Base-by-base conservation (phyloP, 2,329 filamentous ascomycete genomes). In the Fusarium foetens region DNA sequence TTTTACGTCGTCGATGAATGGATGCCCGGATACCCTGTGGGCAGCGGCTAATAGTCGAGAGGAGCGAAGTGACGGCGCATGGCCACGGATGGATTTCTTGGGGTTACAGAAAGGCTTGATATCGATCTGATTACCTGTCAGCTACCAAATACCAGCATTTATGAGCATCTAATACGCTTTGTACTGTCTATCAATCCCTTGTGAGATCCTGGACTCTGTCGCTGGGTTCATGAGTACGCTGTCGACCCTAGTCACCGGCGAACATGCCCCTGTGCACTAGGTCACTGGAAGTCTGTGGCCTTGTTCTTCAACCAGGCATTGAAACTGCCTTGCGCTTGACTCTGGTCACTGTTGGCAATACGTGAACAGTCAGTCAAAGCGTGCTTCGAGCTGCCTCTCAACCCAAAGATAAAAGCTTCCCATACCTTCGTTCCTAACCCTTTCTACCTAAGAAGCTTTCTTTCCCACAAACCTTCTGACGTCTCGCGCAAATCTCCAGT, bases 1-100 rank as follows among this genome's bases (percentile, higher is more conserved):
- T 58, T 70, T 76, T 69, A 77, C 66, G 70, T 60, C 62, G 65
- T 77, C 63, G 70, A 77, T 77, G 75, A 77, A 72, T 75, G 60
- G 68, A 75, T 66, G 72, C 72, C 65, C 55, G 65, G 72, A 77
- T 77, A 77, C 75, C 75, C 75, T 58, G 63, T 75, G 68, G 74
- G 74, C 73, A 74, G 70, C 70, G 74, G 70, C 73, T 77, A 73
- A 76, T 76, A 68, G 74, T 74, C 66, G 57, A 62, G 54, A 62
- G 63, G 63, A 63, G 65, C 51, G 63, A 76, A 53, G 53, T 58
- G 57, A 57, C 33, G 31, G 67, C 52, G 65, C 63, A 66, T 55
- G 54, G 67, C 63, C 61, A 73, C 49, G 61, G 48, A 69, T 58
- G 63, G 42, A 69, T 53, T 66, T 73, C 55, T 65, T 60, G 61